Evolutionary conservation across 2,329 filamentous ascomycete genomes (phyloP), one percentile per base, ranked within the genome.

Genomic region (Magnaporthales sp.): DNA sequence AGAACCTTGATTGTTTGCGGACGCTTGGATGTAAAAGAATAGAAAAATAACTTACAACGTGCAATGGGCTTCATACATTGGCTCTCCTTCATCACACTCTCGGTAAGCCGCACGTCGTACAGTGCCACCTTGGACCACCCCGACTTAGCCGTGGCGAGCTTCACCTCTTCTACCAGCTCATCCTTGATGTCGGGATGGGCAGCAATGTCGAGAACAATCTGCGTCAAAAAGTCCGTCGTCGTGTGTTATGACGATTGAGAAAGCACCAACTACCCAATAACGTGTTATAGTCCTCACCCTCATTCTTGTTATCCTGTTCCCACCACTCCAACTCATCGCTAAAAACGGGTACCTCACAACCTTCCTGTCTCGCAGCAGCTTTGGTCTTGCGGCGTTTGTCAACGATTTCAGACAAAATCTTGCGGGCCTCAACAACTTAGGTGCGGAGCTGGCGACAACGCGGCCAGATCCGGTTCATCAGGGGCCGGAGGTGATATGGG

Each of bases 71-170:
- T 30, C 19, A 63, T 1, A 1, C 77, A 68, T 65, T 75, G 72
- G 56, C 72, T 74, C 68, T 78, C 77, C 66, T 77, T 78, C 51
- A 79, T 66, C 65, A 78, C 75, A 64, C 72, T 75, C 46, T 78
- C 77, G 8, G 78, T 68, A 38, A 74, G 74, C 54, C 69, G 68
- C 22, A 77, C 66, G 24, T 74, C 71, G 10, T 32, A 19, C 19
- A 63, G 30, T 22, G 62, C n/a, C 7, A 19, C 32, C 19, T 63
- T 63, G 7, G 1, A 32, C 62, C 62, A 63, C 8, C 62, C 64
- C 7, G 24, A 24, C 27, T 56, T 26, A 5, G 24, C 10, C 2
- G 56, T 24, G 5, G 56, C 64, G 3, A 13, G 4, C 2, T 30
- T 8, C 10, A 60, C 26, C 26, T 60, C 64, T 31, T 58, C 8